Base-by-base conservation (phyloP, 1,139 yeast genomes). In the Pneumocystis sp. region DNA sequence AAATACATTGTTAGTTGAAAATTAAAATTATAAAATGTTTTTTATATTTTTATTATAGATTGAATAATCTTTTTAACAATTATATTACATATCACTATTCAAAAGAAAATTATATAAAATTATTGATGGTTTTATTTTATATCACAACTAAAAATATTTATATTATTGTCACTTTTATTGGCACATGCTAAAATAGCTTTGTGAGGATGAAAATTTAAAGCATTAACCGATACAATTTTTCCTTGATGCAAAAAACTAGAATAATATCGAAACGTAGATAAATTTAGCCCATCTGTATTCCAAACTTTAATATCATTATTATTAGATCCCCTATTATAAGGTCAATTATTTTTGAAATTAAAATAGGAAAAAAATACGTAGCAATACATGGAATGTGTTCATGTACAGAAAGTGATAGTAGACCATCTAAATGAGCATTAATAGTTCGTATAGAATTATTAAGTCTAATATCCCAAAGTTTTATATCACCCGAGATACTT, bases 121-220 rank as follows among this genome's bases (percentile, higher is more conserved):
- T 50, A 50, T 50, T 21, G 25, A 50, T 50, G 57, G 25, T 50
- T 50, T 25, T 34, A 31, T 50, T 12, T 15, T 10, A 50, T 50
- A 29, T 50, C 34, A 29, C 57, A 50, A 25, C 34, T 25, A 50
- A 50, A 50, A 29, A 50, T 50, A 50, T 50, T 50, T 50, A 50
- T 50, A 50, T 50, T 34, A 15, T 15, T 25, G n/a, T 50, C 34
- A 15, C 31, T 50, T 50, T 31, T 31, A 25, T 50, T 50, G 29
- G 65, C 64, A 65, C 66, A 88, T 0, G 97, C 97, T 74, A 93
- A 74, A 82, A 89, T 83, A 96, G 93, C 89, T 69, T 95, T 79
- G 74, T 95, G 98, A 1, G 99, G 99, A 74, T 93, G 99, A 74
- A 93, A 84, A 0, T 86, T 80, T 68, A 90, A 75, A 15, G 84